phyloP scores from a whole-genome alignment of 306 rosid genomes.

The Fagus sylvatica region DNA sequence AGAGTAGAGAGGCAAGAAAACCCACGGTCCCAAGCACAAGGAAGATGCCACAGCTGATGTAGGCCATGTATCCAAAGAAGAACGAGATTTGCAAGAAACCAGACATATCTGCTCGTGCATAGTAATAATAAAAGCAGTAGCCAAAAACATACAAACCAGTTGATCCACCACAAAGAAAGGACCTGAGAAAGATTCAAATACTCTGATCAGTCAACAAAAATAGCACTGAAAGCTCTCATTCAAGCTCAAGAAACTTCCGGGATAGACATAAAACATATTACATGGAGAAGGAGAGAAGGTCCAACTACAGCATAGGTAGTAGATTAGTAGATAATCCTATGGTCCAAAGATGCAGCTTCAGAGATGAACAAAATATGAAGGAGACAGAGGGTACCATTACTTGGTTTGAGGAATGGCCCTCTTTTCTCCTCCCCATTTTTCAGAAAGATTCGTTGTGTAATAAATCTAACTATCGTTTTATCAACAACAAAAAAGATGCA shows the following conservation, averaged over 20 bases:
- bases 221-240: not conserved
- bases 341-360: too few species aligned
- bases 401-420: too few species aligned
- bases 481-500: too few species aligned
- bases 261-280: too few species aligned
- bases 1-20: conserved; percentile 81
- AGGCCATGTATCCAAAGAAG: conserved; percentile 97
- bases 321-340: too few species aligned
- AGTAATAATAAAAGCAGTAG: conserved; percentile 90
- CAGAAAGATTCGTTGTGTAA: too few species aligned
- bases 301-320: too few species aligned
- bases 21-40: conserved; percentile 94
- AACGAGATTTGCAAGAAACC: conserved; percentile 93
- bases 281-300: too few species aligned
- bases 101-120: conserved; percentile 88
- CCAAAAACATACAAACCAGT: conserved; percentile 89
- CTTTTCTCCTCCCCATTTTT: too few species aligned
- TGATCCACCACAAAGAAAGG: conserved; percentile 94
- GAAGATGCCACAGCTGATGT: conserved; percentile 95
- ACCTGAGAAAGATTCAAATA: conserved; percentile 42
- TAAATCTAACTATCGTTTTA: too few species aligned
- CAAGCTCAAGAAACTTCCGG: not conserved
- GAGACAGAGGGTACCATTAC: too few species aligned
- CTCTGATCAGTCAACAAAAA: conserved; percentile 16
- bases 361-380: too few species aligned